Evolutionary conservation across 1,284 basidiomycete genomes (phyloP).

Genomic region (Kalmanozyma brasiliensis): DNA sequence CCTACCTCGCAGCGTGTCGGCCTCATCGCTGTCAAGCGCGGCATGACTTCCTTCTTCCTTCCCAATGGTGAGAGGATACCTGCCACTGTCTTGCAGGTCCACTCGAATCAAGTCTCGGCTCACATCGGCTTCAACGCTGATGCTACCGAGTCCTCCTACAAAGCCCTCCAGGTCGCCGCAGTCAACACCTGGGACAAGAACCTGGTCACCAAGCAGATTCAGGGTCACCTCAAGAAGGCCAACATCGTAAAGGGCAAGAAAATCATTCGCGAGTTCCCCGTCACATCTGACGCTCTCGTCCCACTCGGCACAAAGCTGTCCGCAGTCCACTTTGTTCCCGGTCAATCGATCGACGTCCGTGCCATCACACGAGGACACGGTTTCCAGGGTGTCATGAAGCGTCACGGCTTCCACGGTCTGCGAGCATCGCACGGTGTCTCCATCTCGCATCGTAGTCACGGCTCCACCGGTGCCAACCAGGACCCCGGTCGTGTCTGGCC

Average conservation of each 20-base stretch:
- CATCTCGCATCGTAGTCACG: conserved; percentile 88
- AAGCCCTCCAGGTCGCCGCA: conserved; percentile 70
- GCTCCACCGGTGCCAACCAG: conserved; percentile 88
- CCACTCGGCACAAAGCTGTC: conserved; percentile 89
- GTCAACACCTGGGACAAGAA: conserved; percentile 71
- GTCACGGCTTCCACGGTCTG: conserved; percentile 91
- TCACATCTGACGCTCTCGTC: conserved; percentile 87
- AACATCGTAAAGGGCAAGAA: conserved; percentile 82
- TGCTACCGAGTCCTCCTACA: conserved; percentile 38
- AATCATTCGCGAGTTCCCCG: conserved; percentile 87
- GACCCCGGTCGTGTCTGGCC: conserved; percentile 94
- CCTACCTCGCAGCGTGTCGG: conserved; percentile 85
- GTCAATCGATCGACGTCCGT: conserved; percentile 93
- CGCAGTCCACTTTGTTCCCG: conserved; percentile 95
- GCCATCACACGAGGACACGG: conserved; percentile 96
- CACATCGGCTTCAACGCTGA: conserved; percentile 42
- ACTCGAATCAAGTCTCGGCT: conserved; percentile 64
- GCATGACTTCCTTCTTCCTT: conserved; percentile 95
- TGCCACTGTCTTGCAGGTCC: conserved; percentile 92
- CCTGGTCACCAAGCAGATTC: conserved; percentile 82
- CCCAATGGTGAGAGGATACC: conserved; percentile 86
- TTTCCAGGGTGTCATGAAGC: conserved; percentile 96
- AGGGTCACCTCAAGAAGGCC: conserved; percentile 86
- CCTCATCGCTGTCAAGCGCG: conserved; percentile 91
- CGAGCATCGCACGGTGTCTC: conserved; percentile 97